Percentiles rank a stretch among this genome's conserved stretches.
Evolutionary conservation across 306 rosid genomes (phyloP).

Genomic region (Prunus mira): DNA sequence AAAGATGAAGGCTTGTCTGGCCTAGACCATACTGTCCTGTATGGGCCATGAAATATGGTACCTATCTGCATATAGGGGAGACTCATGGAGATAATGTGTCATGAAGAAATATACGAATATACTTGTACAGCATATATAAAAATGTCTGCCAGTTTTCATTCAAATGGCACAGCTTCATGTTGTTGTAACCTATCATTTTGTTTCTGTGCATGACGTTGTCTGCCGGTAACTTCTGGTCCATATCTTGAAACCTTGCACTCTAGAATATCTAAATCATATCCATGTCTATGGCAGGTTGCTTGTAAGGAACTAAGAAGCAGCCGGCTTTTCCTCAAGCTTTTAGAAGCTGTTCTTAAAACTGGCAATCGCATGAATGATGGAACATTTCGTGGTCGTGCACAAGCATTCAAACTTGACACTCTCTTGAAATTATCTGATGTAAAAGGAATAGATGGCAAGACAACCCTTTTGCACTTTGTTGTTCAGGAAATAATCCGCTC

Average conservation of each 20-base stretch:
- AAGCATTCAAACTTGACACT: conserved; percentile 92
- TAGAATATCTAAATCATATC: conserved; percentile 17
- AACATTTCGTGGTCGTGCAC: conserved; percentile 94
- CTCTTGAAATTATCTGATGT: conserved; percentile 87
- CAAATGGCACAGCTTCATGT: background rate
- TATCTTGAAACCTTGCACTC: conserved; percentile 11
- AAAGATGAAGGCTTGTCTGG: background rate
- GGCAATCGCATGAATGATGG: conserved; percentile 98
- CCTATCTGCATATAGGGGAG: background rate
- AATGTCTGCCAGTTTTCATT: background rate
- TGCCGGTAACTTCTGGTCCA: background rate
- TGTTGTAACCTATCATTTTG: background rate
- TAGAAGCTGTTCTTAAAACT: conserved; percentile 98
- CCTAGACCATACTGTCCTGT: background rate
- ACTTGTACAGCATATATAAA: background rate
- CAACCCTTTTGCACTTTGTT: conserved; percentile 86
- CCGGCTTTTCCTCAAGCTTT: conserved; percentile 87
- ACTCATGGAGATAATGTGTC: background rate
- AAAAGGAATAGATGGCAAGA: conserved; percentile 90
- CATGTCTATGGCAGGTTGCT: conserved; percentile 60
- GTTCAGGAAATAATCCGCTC: conserved; percentile 91
- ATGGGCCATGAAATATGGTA: background rate
- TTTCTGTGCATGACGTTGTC: background rate
- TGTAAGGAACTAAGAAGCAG: conserved; percentile 78
- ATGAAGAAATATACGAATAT: background rate